A percentile compares a stretch with the other conserved stretches of the same genome.
These are phyloP conservation scores for Arthrobotrys sinensis DNA, from an alignment of 2,329 filamentous ascomycete species.

Conservation along the genomic window DNA sequence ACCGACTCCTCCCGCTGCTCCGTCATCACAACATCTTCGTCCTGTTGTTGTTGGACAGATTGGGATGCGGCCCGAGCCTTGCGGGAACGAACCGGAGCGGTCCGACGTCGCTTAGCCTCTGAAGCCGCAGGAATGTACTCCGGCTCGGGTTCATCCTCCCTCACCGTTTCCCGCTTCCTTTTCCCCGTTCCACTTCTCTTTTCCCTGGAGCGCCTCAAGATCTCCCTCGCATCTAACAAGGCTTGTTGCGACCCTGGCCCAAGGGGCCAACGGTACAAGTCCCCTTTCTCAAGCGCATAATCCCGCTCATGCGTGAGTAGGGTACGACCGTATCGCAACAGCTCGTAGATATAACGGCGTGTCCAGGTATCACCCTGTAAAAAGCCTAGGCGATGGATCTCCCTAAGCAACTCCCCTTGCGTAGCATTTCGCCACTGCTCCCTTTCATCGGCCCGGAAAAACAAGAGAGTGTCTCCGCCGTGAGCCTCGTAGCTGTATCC, in stretches of 20 bases:
- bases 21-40: constrained; percentile 7
- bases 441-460: constrained; percentile 20
- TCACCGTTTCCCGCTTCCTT: constrained; percentile 12
- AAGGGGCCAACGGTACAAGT: neutral
- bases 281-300: constrained; percentile 7
- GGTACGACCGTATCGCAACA: constrained; percentile 24
- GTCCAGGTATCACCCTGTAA: constrained; percentile 2
- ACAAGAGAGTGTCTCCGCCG: constrained; percentile 19
- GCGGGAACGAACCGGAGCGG: neutral
- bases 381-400: constrained; percentile 18
- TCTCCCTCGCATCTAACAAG: neutral
- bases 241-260: neutral
- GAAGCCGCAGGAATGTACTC: constrained; percentile 2
- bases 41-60: constrained; percentile 1
- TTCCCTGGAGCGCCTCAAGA: neutral
- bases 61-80: constrained; percentile 4
- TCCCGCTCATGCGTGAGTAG: constrained; percentile 3
- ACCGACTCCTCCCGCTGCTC: constrained; percentile 16
- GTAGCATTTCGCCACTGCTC: constrained; percentile 16
- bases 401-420: neutral
- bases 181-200: neutral
- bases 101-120: constrained; percentile 9
- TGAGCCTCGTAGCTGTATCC: constrained; percentile 25
- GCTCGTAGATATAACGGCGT: constrained; percentile 23
- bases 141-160: constrained; percentile 2